phyloP scores from a whole-genome alignment of 495 filamentous ascomycete species.

The Lasiosphaeria miniovina region DNA sequence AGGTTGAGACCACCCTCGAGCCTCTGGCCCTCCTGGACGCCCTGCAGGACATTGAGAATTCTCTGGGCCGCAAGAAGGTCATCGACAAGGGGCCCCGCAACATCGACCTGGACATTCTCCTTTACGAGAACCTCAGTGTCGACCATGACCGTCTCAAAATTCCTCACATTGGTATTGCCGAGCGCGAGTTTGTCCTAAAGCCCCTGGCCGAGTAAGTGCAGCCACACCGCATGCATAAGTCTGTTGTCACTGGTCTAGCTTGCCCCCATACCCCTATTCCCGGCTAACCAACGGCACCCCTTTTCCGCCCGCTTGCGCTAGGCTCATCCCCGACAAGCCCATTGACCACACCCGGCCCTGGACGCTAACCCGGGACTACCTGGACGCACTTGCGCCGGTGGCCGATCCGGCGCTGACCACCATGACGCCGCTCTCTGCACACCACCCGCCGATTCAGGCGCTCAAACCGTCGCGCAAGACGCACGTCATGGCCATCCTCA shows the following conservation, averaged over 20 bases:
- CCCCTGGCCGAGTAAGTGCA: constrained; percentile 77
- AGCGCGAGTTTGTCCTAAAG: constrained; percentile 89
- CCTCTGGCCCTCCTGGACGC: constrained; percentile 73
- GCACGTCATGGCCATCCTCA: constrained; percentile 89
- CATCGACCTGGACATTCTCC: constrained; percentile 90
- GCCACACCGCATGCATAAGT: too few relatives aligned
- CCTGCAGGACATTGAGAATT: constrained; percentile 78
- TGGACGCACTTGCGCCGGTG: constrained; percentile 57
- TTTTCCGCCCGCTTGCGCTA: constrained; percentile 23
- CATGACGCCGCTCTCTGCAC: constrained; percentile 61
- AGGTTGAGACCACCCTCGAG: constrained; percentile 79
- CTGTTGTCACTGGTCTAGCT: too few relatives aligned
- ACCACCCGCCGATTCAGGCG: constrained; percentile 58
- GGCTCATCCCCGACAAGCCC: constrained; percentile 61
- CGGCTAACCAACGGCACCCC: too few relatives aligned
- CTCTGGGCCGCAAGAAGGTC: constrained; percentile 73
- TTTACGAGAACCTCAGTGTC: constrained; percentile 71
- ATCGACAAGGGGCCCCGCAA: constrained; percentile 92
- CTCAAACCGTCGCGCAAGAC: constrained; percentile 64
- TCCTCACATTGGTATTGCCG: constrained; percentile 80
- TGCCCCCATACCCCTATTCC: too few relatives aligned
- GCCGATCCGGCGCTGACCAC: constrained; percentile 57
- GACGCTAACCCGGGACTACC: constrained; percentile 55
- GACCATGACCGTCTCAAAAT: constrained; percentile 70
- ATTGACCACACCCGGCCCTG: constrained; percentile 48